Conservation (phyloP, 331 rosid genomes). For the Telfairia occidentalis region DNA sequence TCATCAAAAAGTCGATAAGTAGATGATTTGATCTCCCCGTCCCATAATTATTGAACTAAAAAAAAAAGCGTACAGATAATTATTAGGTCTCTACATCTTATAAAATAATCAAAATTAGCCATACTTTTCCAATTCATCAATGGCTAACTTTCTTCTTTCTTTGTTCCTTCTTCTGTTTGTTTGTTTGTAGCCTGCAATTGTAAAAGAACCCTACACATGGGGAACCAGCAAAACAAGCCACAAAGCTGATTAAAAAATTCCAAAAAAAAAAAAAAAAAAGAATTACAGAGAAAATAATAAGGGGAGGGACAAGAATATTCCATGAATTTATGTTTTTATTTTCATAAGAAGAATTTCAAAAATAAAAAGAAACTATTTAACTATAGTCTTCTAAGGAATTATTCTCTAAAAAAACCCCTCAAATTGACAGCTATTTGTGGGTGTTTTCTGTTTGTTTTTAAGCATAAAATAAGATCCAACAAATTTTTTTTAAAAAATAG, state of each 20-base stretch:
- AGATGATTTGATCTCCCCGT: no score
- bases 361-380: background rate
- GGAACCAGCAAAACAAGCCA: slow-evolving; percentile 1
- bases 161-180: slow-evolving; percentile 6
- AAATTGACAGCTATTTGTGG: slow-evolving; percentile 1
- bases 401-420: background rate
- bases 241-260: background rate
- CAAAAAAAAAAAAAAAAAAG: background rate
- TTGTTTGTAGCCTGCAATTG: slow-evolving; percentile 14
- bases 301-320: slow-evolving; percentile 4
- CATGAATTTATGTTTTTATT: background rate
- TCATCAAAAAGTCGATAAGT: no score
- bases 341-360: background rate
- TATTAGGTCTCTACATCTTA: background rate
- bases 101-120: background rate
- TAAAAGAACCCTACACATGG: slow-evolving; percentile 12
- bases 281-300: background rate
- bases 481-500: no score
- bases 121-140: background rate
- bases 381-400: background rate
- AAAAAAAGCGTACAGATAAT: no score
- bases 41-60: no score
- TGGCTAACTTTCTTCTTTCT: background rate
- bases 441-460: background rate
- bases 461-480: background rate